phyloP scores from a whole-genome alignment of 2,329 filamentous ascomycete species.

The Orbilia javanica region DNA sequence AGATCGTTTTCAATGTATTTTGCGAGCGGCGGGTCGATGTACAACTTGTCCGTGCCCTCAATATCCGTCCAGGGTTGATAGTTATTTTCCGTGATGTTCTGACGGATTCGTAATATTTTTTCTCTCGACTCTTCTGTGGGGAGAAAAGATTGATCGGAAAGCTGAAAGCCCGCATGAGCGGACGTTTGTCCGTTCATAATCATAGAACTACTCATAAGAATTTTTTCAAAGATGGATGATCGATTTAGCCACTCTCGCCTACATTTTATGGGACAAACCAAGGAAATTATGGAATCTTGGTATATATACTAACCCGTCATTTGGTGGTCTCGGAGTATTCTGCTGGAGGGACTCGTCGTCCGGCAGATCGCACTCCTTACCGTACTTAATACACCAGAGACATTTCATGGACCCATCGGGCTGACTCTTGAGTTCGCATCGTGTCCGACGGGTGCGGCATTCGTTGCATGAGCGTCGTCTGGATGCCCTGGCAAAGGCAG shows the following conservation, averaged over 20 bases:
- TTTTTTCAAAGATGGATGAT: constrained; percentile 21
- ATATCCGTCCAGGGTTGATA: constrained; percentile 59
- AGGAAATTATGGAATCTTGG: constrained; percentile 6
- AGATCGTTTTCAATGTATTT: constrained; percentile 56
- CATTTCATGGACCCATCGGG: constrained; percentile 60
- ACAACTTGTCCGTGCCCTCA: constrained; percentile 58
- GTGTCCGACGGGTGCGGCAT: constrained; percentile 59
- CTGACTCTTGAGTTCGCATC: constrained; percentile 57
- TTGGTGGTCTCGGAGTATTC: constrained; percentile 58
- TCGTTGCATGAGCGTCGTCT: constrained; percentile 60
- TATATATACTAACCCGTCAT: constrained; percentile 60
- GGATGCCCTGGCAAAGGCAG: constrained; percentile 48
- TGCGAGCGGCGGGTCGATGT: constrained; percentile 59
- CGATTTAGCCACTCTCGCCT: constrained; percentile 19
- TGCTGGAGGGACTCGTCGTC: constrained; percentile 57
- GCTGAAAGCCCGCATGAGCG: constrained; percentile 60
- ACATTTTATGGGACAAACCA: constrained; percentile 26
- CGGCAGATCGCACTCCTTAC: constrained; percentile 60
- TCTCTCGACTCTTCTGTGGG: constrained; percentile 50
- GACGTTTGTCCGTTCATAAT: constrained; percentile 60
- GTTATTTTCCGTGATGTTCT: constrained; percentile 59
- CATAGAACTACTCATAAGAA: constrained; percentile 57
- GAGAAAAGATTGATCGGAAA: constrained; percentile 58
- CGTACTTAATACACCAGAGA: constrained; percentile 60
- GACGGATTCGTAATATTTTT: constrained; percentile 59